Conservation (phyloP, 495 filamentous ascomycete species). For the Podospora conica region DNA sequence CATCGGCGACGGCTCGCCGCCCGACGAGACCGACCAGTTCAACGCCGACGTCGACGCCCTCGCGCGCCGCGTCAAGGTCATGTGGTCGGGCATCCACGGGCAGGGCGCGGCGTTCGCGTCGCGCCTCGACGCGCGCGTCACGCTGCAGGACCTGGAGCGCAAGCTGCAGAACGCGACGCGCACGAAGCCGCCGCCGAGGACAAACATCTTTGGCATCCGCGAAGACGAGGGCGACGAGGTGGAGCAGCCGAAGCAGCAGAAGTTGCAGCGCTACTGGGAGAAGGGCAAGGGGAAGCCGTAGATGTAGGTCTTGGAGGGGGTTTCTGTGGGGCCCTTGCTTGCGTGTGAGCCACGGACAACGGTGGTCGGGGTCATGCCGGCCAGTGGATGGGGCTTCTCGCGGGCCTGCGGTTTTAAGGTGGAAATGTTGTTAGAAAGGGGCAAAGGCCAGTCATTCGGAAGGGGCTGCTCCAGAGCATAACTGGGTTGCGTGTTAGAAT, state of each 20-base stretch:
- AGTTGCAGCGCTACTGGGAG: conserved; percentile 39
- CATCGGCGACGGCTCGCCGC: conserved; percentile 53
- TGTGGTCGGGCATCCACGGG: conserved; percentile 68
- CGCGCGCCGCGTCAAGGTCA: conserved; percentile 52
- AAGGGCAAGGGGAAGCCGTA: conserved; percentile 17
- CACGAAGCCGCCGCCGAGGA: conserved; percentile 55
- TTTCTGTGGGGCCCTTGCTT: background rate
- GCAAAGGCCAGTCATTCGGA: background rate
- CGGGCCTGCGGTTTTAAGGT: background rate
- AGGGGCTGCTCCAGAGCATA: background rate
- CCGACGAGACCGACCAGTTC: conserved; percentile 46
- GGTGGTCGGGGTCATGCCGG: background rate
- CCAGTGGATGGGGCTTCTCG: background rate
- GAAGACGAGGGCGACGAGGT: conserved; percentile 25
- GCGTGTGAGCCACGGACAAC: background rate
- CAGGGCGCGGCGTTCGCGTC: conserved; percentile 65
- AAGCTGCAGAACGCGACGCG: conserved; percentile 65
- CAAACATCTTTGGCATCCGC: conserved; percentile 46
- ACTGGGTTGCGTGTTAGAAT: background rate
- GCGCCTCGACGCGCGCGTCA: conserved; percentile 66
- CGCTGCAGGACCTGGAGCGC: conserved; percentile 63
- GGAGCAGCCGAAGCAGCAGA: conserved; percentile 30
- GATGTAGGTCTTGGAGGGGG: background rate
- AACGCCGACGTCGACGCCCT: conserved; percentile 65
- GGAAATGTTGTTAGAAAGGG: background rate